Base-by-base conservation (phyloP, 1,284 basidiomycete species). In the Ceratobasidium sp. region DNA sequence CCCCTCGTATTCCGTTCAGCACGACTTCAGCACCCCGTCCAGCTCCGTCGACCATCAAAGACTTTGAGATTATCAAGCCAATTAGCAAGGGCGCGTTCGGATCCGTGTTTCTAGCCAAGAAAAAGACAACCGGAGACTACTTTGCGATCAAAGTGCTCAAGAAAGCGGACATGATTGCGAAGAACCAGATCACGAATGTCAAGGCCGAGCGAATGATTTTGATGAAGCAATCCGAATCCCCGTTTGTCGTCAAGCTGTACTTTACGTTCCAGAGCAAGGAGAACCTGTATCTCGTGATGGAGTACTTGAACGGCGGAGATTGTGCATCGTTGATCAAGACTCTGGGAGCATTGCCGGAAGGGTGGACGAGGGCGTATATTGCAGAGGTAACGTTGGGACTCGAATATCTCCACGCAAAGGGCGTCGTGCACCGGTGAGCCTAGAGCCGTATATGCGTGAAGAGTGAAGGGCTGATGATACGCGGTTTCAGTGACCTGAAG, bases 251-350 rank as follows among this genome's bases (percentile, higher is more conserved):
- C 36, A 96, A 98, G 82, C 84, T 99, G 40, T 99, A 94, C 84
- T 99, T 97, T 82, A 98, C 97, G 42, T 99, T 99, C 85, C 97
- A 99, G 83, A 98, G 96, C 86, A 95, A 96, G 82, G 95, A 98
- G 46, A 98, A 98, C 79, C 82, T 99, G 72, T 99, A 99, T 82
- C 86, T 99, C 51, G 92, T 99, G 73, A 99, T 99, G 97, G 97
- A 99, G 81, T 96, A 96, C 78, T 85, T 96, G 46, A 97, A 95
- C 78, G 97, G 97, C 46, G 97, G 97, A 21, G 97, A 99, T 78
- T 98, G 96, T 78, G 95, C 95, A 5, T 94, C 95, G 4, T 86
- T 99, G 72, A 92, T 98, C 86, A 99, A 99, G 82, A 92, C 92
- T 18, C 80, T 99, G n/a, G 97, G 96, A 9, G 90, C 86, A 21